Evolutionary conservation across 257 asterid species (phyloP), one percentile per base, ranked within the genome.

Genomic region (Forsythia suspensa): DNA sequence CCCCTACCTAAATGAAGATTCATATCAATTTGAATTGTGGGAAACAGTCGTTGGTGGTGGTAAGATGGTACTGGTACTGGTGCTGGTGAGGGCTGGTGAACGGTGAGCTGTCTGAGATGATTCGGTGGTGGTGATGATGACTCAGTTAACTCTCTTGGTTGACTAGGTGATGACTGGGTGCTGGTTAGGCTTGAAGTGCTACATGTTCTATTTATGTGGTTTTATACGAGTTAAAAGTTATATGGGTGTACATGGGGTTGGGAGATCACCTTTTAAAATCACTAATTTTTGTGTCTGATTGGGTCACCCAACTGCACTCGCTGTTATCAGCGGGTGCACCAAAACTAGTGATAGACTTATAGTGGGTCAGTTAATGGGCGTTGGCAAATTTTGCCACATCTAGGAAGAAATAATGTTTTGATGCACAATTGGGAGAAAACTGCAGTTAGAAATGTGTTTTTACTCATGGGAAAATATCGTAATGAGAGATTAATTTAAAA

Each of bases 351-450:
- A 48, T 48, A 48, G 59, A 12, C 2, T 0, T 48, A n/a, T 48
- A 48, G 20, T 13, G 59, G 59, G 20, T 48, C 59, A 39, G 52
- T 21, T 8, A 51, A 74, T 69, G 39, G 40, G 34, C 11, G 74
- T n/a, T n/a, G 21, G 24, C 75, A 29, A 73, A 65, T 38, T 42
- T 39, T 72, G 67, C 73, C 73, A 34, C 73, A 79, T 6, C 55
- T 46, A 46, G 55, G 55, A 46, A 46, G 55, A 48, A 48, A 48
- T 48, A 48, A 48, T 13, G 57, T 66, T 24, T 29, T 44, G 68
- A 44, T 74, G 68, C 46, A 39, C 21, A 66, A 67, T 24, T 72
- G 21, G 83, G 75, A 38, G 34, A 34, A 66, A 74, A 44, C 74
- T 42, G 72, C 57, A 29, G 1, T 11, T 41, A 18, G 34, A 12